Conservation (phyloP, 2,329 filamentous ascomycete genomes). For the Nemania abortiva region DNA sequence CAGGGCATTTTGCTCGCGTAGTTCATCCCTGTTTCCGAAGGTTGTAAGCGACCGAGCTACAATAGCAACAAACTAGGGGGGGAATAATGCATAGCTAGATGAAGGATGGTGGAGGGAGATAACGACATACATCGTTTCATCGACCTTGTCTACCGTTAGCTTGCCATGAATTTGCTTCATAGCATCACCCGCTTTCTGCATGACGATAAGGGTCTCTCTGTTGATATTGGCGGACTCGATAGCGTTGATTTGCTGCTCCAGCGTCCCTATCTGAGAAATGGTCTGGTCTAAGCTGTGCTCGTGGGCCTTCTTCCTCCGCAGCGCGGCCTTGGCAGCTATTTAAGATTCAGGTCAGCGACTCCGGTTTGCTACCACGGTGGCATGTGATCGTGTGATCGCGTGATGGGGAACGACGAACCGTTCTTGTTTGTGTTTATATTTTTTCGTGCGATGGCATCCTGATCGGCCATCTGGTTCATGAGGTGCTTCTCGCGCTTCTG, state of each 20-base stretch:
- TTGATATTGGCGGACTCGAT: slow-evolving; percentile 99
- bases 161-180: slow-evolving; percentile 95
- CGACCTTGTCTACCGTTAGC: slow-evolving; percentile 93
- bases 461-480: slow-evolving; percentile 91
- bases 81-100: not conserved
- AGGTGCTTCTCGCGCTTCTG: slow-evolving; percentile 95
- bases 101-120: not conserved
- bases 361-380: slow-evolving; percentile 28
- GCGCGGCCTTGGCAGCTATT: slow-evolving; percentile 86
- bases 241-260: slow-evolving; percentile 95
- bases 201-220: slow-evolving; percentile 91
- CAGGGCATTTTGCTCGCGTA: slow-evolving; percentile 91
- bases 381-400: slow-evolving; percentile 9
- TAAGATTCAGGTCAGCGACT: slow-evolving; percentile 36
- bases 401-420: slow-evolving; percentile 67
- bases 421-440: slow-evolving; percentile 90
- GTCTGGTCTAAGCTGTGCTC: slow-evolving; percentile 95
- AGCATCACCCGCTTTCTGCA: slow-evolving; percentile 89
- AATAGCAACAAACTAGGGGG: not conserved
- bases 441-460: slow-evolving; percentile 89
- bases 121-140: slow-evolving; percentile 85
- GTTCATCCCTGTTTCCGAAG: slow-evolving; percentile 75
- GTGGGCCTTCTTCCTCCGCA: slow-evolving; percentile 94
- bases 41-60: slow-evolving; percentile 26
- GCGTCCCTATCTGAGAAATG: slow-evolving; percentile 85